Base-by-base conservation (phyloP, 2,329 filamentous ascomycete genomes). In the Pestalotiopsis sp. region DNA sequence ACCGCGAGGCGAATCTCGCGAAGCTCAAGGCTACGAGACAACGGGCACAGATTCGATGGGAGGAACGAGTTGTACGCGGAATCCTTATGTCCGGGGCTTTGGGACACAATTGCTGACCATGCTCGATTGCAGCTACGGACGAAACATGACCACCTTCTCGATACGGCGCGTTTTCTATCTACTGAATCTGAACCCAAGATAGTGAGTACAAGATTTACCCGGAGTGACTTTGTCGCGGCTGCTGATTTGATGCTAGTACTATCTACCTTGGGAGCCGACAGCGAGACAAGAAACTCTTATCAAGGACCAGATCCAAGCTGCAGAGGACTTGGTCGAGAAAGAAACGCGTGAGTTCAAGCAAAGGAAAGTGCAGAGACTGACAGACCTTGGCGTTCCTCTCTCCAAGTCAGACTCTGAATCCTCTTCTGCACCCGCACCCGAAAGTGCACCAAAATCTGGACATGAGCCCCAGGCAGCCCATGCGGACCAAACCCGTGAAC, bases 211-310 rank as follows among this genome's bases (percentile, higher is more conserved):
- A 23, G 6, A 4, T 60, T 49, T 36, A 36, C 9, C 38, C 25
- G 1, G 39, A 58, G 38, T n/a, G 58, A 2, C 13, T 25, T 59
- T 25, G 12, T 23, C 12, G 20, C 14, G 45, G 20, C 12, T 58
- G 58, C 58, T 61, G 23, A 57, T 38, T 17, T 67, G 13, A 36
- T 67, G 11, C 45, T 67, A 97, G 94, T 95, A 92, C 79, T 98
- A 96, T 80, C 90, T 91, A 60, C 95, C 95, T 0, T 97, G 92
- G 91, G 90, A 94, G 74, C 84, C 93, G 68, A 89, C 89, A 39
- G 79, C 83, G 4, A 85, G 88, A 59, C 92, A 98, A 78, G 89
- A 95, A 78, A 87, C 89, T 4, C 84, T 80, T 12, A 93, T 98
- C 76, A 86, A 90, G 60, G 83, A 86, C 4, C 95, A 97, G 78